A percentile compares a stretch with the other conserved stretches of the same genome.
phyloP scores from a whole-genome alignment of 2,329 filamentous ascomycete genomes.

The Fusarium hainanense region DNA sequence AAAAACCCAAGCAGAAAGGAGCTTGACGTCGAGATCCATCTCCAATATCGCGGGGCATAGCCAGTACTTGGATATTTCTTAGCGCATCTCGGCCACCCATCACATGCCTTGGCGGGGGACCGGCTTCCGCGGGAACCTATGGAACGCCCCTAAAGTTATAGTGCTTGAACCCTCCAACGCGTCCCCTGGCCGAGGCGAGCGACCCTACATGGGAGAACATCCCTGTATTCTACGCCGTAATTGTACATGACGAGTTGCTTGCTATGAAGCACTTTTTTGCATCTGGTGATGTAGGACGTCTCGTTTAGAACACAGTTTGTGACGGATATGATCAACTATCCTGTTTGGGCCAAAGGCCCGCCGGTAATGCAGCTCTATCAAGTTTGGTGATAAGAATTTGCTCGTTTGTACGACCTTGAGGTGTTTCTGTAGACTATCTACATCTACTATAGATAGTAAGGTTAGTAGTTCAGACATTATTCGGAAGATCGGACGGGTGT shows the following conservation, averaged over 20 bases:
- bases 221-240: conserved; percentile 32
- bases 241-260: conserved; percentile 34
- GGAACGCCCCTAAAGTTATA: conserved; percentile 28
- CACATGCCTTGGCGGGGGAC: conserved; percentile 39
- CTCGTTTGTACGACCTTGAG: neutral
- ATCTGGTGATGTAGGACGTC: conserved; percentile 4
- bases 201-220: conserved; percentile 16
- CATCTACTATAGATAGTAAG: too few species aligned
- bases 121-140: conserved; percentile 26
- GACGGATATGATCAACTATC: conserved; percentile 1
- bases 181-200: conserved; percentile 24
- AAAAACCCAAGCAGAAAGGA: conserved; percentile 16
- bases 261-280: neutral
- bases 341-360: conserved; percentile 19
- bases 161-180: conserved; percentile 14
- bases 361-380: neutral
- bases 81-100: conserved; percentile 39
- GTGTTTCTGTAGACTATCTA: neutral
- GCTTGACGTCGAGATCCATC: conserved; percentile 37
- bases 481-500: conserved; percentile 1
- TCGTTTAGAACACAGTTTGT: neutral
- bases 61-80: conserved; percentile 50
- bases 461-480: neutral
- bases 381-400: neutral
- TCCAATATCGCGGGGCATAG: conserved; percentile 43